Percentiles rank a stretch among this genome's conserved stretches.
phyloP scores from a whole-genome alignment of 805 yeast species.

The Yarrowia keelungensis region DNA sequence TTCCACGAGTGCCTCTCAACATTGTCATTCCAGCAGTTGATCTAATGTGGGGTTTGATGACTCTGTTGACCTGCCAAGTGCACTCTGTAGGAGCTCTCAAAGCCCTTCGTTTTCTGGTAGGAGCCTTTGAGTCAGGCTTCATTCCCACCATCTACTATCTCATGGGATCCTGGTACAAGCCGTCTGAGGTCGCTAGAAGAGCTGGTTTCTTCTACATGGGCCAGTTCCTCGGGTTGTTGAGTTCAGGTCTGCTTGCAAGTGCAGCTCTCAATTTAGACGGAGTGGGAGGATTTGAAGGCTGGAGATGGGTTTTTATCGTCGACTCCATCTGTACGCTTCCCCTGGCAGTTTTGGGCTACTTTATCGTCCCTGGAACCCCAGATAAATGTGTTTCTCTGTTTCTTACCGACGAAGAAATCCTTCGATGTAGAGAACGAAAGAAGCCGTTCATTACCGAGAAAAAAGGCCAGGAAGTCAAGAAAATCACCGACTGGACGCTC shows the following conservation, averaged over 20 bases:
- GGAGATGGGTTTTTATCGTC: constrained; percentile 64
- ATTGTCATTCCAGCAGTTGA: constrained; percentile 67
- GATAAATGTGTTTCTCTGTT: constrained; percentile 55
- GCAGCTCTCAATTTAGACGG: constrained; percentile 58
- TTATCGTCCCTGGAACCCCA: constrained; percentile 56
- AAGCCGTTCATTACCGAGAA: constrained; percentile 17
- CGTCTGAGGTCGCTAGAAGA: constrained; percentile 70
- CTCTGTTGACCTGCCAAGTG: constrained; percentile 71
- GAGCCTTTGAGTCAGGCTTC: constrained; percentile 72
- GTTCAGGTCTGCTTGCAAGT: constrained; percentile 63
- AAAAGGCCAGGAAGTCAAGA: constrained; percentile 4
- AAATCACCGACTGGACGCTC: constrained; percentile 6
- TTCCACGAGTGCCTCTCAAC: constrained; percentile 68
- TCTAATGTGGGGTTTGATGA: constrained; percentile 65
- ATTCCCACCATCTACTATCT: constrained; percentile 79
- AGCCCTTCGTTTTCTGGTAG: constrained; percentile 69
- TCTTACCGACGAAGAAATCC: constrained; percentile 11
- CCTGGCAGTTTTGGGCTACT: constrained; percentile 48
- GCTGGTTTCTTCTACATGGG: constrained; percentile 78
- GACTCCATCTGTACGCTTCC: constrained; percentile 55
- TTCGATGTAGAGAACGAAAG: constrained; percentile 5
- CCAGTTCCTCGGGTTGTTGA: constrained; percentile 78
- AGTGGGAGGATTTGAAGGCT: constrained; percentile 55
- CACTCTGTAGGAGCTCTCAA: constrained; percentile 64
- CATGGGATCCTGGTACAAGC: constrained; percentile 68